Evolutionary conservation across 2,329 filamentous ascomycete species (phyloP), one percentile per base, ranked within the genome.

Genomic region (Fusarium irregulare): DNA sequence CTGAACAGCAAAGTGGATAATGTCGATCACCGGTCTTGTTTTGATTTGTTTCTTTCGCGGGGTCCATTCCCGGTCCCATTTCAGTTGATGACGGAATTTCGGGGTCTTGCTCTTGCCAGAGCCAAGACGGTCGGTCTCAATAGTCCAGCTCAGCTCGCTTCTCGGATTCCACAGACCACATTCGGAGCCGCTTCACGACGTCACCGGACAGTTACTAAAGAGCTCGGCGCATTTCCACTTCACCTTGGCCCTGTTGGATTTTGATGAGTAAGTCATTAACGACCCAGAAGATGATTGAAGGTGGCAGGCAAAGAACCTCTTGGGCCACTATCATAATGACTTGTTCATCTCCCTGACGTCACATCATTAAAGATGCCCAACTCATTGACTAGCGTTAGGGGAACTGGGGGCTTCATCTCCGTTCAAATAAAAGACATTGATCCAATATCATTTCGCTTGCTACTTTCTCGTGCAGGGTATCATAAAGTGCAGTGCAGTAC

Each of bases 391-490:
- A 54, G 20, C 45, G 34, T 48, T 68, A 34, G 46, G 56, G 58
- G 37, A 23, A 25, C n/a, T 13, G 51, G 37, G 48, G 48, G 42
- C 45, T 58, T 58, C 68, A 59, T 49, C 28, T 63, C 58, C 30
- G 18, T 53, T 54, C 30, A 61, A 46, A 53, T 42, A 41, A n/a
- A 54, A 55, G 32, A 66, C 30, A 69, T 59, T 55, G 53, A 57
- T 62, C 53, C 60, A 53, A 65, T 44, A 58, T 60, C 54, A 71
- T 64, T 71, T 67, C 70, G 70, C 68, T 64, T 64, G 62, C 45
- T 65, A 51, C 55, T 65, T 61, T 68, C 60, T 64, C 59, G 56
- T 60, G 57, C 63, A 68, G 73, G 73, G 73, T 75, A 75, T 75
- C 73, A 74, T 75, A 68, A 27, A 32, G 58, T 64, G 54, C 56